A percentile compares a stretch with the other conserved stretches of the same genome.
Conservation (phyloP, 2,329 filamentous ascomycete species). For the Coniella vitis region DNA sequence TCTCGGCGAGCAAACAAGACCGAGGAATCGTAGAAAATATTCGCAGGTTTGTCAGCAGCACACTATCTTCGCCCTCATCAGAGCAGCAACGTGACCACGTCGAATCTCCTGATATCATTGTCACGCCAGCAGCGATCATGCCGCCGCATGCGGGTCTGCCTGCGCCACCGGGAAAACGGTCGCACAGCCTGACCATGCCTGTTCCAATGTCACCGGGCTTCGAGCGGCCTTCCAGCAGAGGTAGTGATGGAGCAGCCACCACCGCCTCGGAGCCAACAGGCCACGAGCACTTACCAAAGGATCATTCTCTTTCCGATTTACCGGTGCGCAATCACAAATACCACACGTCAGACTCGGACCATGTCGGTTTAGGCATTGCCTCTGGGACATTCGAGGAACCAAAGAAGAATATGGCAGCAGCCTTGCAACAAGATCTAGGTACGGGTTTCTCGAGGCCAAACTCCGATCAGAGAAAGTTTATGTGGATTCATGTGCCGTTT, state of each 20-base stretch:
- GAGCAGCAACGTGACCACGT: constrained; percentile 13
- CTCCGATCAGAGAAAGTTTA: constrained; percentile 39
- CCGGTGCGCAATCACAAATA: not conserved
- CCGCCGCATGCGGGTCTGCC: constrained; percentile 19
- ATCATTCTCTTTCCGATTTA: not conserved
- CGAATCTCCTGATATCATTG: constrained; percentile 31
- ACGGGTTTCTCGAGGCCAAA: constrained; percentile 36
- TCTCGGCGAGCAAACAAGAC: not conserved
- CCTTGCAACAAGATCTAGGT: constrained; percentile 24
- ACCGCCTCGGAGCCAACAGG: constrained; percentile 28
- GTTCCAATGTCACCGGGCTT: constrained; percentile 23
- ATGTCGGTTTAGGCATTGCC: not conserved
- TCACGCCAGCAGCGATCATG: constrained; percentile 24
- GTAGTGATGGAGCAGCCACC: constrained; percentile 23
- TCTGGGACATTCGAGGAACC: not conserved
- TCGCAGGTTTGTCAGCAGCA: constrained; percentile 21
- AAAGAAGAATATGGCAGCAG: constrained; percentile 14
- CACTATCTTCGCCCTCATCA: constrained; percentile 13
- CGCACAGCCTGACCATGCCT: constrained; percentile 28
- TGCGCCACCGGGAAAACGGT: constrained; percentile 13
- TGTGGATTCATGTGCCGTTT: constrained; percentile 52
- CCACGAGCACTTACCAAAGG: constrained; percentile 20
- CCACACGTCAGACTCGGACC: not conserved
- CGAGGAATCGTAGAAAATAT: constrained; percentile 21
- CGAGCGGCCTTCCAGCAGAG: constrained; percentile 25